These are phyloP conservation scores for Boletus mariae DNA, from an alignment of 1,284 basidiomycete species.

Conservation along the genomic window DNA sequence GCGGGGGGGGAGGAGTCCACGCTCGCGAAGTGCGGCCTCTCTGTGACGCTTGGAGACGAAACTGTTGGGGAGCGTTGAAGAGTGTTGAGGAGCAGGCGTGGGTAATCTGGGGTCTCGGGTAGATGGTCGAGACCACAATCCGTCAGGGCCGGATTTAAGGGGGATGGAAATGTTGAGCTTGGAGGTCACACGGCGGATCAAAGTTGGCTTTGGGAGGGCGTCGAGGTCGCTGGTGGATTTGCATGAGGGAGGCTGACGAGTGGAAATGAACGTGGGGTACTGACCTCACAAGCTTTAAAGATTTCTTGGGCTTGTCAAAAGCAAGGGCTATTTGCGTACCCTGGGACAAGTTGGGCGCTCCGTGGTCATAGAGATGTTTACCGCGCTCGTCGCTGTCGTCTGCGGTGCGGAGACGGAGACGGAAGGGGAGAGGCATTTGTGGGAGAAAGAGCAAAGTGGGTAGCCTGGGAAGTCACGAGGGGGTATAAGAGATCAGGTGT, in stretches of 20 bases:
- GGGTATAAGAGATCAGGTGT: too few species aligned
- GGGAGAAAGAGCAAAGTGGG: not conserved
- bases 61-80: slow-evolving; percentile 21
- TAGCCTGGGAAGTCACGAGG: too few species aligned
- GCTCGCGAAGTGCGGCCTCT: slow-evolving; percentile 52
- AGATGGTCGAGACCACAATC: slow-evolving; percentile 12
- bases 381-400: not conserved
- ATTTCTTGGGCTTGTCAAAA: slow-evolving; percentile 1
- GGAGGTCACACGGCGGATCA: slow-evolving; percentile 32
- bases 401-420: not conserved
- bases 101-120: slow-evolving; percentile 2
- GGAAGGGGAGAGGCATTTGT: not conserved
- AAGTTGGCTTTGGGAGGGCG: slow-evolving; percentile 7
- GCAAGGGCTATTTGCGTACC: slow-evolving; percentile 5
- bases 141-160: not conserved
- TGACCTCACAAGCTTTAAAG: slow-evolving; percentile 13
- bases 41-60: slow-evolving; percentile 30
- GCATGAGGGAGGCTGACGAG: not conserved
- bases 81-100: slow-evolving; percentile 2
- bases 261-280: slow-evolving; percentile 13
- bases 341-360: not conserved
- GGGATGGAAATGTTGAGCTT: slow-evolving; percentile 24
- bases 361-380: not conserved
- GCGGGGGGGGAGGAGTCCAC: slow-evolving; percentile 47
- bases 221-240: not conserved